Evolutionary conservation across 2,329 filamentous ascomycete species (phyloP), one percentile per base, ranked within the genome.

Genomic region (Elsinoe australis): DNA sequence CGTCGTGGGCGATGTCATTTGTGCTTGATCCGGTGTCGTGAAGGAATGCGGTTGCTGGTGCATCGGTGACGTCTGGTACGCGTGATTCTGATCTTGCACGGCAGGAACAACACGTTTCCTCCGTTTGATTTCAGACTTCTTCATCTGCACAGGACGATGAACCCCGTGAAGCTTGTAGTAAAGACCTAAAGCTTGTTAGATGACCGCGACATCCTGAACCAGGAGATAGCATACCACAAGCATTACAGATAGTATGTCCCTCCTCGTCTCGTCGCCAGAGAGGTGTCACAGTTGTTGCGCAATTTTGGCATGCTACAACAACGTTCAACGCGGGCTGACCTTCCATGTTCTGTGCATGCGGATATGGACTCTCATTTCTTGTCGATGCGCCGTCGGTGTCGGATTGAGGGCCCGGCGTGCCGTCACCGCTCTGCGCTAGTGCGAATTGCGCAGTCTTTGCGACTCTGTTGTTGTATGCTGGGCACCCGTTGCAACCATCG

Each of bases 211-310:
- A n/a, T n/a, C n/a, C n/a, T n/a, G n/a, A n/a, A n/a, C n/a, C n/a
- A n/a, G n/a, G n/a, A n/a, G n/a, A n/a, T n/a, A n/a, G 76, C 83
- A 63, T 76, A 94, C 88, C 92, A 71, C 92, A 98, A 45, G 92
- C 92, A 67, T 98, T 98, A 71, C 92, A 98, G 54, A 98, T 98
- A 4, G 90, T 94, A 67, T 95, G 89, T 1, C 92, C 92, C 57
- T 83, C 82, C 65, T 95, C 90, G 62, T 96, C 92, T 59, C 92
- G 78, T 61, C 92, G 79, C 92, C 92, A 98, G 10, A 98, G 73
- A 10, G 92, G 92, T 33, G 92, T 98, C 49, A 96, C 90, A 0
- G 92, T 96, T 9, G 92, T 98, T 22, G 83, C 86, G 64, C 92
- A 98, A 60, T 98, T 98, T 63, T 96, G 89, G 58, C 92, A 98